Evolutionary conservation across 78 protist species (phyloP).

Genomic region (Dictyostelium citrinum): DNA sequence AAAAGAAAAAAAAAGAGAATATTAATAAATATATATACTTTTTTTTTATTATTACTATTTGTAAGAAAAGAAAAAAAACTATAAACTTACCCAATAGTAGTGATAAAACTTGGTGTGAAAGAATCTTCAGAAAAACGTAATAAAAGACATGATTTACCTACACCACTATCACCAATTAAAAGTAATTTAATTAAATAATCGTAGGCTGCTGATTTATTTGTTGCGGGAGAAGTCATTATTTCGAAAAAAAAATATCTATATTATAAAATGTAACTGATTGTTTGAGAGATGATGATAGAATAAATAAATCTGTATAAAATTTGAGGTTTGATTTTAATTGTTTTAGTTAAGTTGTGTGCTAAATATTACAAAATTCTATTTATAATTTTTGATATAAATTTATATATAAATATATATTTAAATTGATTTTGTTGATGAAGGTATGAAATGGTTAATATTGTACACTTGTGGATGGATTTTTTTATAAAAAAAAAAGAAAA

Average conservation of each 20-base stretch:
- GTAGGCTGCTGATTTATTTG: slow-evolving; percentile 83
- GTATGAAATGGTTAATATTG: neutral
- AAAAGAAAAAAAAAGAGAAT: neutral
- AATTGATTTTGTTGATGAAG: neutral
- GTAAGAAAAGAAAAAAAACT: too few relatives aligned
- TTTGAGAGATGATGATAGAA: neutral
- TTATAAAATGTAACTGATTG: neutral
- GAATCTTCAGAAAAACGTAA: slow-evolving; percentile 97
- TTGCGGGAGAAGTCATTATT: slow-evolving; percentile 35
- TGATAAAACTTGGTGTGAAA: slow-evolving; percentile 93
- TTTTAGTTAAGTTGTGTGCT: neutral
- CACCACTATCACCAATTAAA: slow-evolving; percentile 95
- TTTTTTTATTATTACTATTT: neutral
- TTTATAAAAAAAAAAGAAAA: neutral
- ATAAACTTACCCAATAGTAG: slow-evolving; percentile 89
- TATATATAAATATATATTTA: neutral
- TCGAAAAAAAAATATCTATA: neutral
- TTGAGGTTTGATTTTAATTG: neutral
- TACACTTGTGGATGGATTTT: neutral
- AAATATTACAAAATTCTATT: slow-evolving; percentile 28
- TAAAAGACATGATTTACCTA: slow-evolving; percentile 81
- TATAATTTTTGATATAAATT: neutral
- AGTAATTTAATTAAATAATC: slow-evolving; percentile 95
- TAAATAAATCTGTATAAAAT: neutral
- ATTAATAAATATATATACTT: neutral